phyloP scores from a whole-genome alignment of 1,139 yeast species.

The Pichia norvegensis region DNA sequence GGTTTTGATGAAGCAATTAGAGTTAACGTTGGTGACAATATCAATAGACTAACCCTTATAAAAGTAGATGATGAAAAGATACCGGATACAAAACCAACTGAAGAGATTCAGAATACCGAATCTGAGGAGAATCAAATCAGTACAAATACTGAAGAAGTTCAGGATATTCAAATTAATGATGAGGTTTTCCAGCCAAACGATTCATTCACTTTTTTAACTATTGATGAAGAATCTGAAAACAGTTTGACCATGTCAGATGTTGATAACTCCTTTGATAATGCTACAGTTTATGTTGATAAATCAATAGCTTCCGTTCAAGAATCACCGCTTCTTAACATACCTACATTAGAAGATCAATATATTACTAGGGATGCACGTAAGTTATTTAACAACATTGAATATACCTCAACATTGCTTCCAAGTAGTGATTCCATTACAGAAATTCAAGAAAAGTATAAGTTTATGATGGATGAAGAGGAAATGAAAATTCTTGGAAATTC shows the following conservation, averaged over 20 bases:
- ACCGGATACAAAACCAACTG: background rate
- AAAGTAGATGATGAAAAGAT: constrained; percentile 2
- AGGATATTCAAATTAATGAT: too few species aligned
- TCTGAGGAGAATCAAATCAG: background rate
- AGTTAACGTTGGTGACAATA: constrained; percentile 24
- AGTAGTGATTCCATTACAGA: constrained; percentile 13
- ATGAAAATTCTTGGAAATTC: constrained; percentile 6
- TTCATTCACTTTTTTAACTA: background rate
- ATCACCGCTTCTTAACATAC: constrained; percentile 1
- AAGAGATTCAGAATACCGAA: background rate
- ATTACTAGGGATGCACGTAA: constrained; percentile 12
- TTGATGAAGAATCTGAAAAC: background rate
- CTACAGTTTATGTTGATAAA: background rate
- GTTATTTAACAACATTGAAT: constrained; percentile 9
- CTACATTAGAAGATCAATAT: constrained; percentile 9
- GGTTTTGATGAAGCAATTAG: constrained; percentile 27
- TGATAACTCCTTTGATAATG: background rate
- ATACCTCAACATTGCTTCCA: constrained; percentile 4
- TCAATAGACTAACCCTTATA: constrained; percentile 12
- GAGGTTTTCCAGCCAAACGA: background rate
- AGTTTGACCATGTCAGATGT: background rate
- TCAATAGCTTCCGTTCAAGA: background rate
- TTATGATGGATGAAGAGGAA: constrained; percentile 14
- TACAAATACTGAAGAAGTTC: background rate
- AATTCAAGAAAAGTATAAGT: constrained; percentile 15